These are phyloP conservation scores for Cladosporium oxysporum DNA, from an alignment of 2,329 filamentous ascomycete species.

Conservation along the genomic window DNA sequence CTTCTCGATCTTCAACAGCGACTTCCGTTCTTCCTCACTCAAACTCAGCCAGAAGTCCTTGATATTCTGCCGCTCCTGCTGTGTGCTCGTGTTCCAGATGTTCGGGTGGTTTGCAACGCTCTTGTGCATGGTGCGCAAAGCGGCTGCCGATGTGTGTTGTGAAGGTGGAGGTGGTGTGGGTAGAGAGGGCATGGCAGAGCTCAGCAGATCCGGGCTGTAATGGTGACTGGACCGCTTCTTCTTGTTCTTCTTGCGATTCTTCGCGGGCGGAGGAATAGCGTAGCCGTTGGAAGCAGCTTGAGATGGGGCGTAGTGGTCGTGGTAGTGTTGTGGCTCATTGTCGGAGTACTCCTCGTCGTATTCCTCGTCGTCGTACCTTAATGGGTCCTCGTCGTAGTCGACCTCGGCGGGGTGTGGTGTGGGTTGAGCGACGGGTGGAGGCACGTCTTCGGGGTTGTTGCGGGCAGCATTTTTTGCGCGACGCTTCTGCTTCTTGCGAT, in stretches of 20 bases:
- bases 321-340: constrained; percentile 26
- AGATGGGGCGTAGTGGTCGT: constrained; percentile 36
- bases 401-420: constrained; percentile 30
- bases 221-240: constrained; percentile 47
- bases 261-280: constrained; percentile 23
- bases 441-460: constrained; percentile 57
- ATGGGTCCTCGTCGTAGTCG: constrained; percentile 27
- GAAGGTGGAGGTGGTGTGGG: constrained; percentile 26
- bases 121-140: constrained; percentile 25
- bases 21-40: constrained; percentile 91
- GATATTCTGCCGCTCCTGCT: constrained; percentile 94
- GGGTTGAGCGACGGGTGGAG: constrained; percentile 22
- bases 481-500: constrained; percentile 94
- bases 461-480: constrained; percentile 75
- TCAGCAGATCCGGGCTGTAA: constrained; percentile 31
- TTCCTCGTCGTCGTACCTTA: constrained; percentile 28
- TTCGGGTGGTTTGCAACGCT: constrained; percentile 61
- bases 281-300: constrained; percentile 44
- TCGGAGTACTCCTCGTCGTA: constrained; percentile 27
- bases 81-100: constrained; percentile 95
- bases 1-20: constrained; percentile 96
- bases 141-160: constrained; percentile 20
- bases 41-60: constrained; percentile 97
- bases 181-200: constrained; percentile 26
- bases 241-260: constrained; percentile 58